A percentile compares a stretch with the other conserved stretches of the same genome.
phyloP scores from a whole-genome alignment of 1,284 basidiomycete genomes.

The Limonomyces culmigenus region DNA sequence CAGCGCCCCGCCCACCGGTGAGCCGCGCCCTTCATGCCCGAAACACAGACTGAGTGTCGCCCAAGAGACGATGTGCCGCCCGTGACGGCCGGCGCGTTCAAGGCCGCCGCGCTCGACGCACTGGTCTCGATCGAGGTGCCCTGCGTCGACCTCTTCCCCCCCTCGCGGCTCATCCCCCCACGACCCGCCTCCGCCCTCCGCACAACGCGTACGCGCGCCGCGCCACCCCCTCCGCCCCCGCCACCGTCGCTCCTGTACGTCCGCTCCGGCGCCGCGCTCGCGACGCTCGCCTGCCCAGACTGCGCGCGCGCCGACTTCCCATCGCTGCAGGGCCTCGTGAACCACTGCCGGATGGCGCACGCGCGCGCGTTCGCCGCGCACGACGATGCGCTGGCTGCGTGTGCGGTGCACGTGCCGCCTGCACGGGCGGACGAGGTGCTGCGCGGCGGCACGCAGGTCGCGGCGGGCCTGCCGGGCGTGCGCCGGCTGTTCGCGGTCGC shows the following conservation, averaged over 20 bases:
- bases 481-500: slow-evolving; percentile 53
- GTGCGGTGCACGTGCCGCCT: slow-evolving; percentile 26
- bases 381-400: slow-evolving; percentile 54
- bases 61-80: neutral
- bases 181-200: slow-evolving; percentile 7
- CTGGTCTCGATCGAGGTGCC: slow-evolving; percentile 35
- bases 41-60: neutral
- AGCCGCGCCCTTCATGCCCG: neutral
- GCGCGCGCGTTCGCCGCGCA: slow-evolving; percentile 54
- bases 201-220: slow-evolving; percentile 13
- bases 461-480: slow-evolving; percentile 29
- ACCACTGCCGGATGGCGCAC: slow-evolving; percentile 56
- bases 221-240: slow-evolving; percentile 26
- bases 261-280: slow-evolving; percentile 17
- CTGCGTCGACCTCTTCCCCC: slow-evolving; percentile 28
- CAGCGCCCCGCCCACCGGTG: too few relatives aligned
- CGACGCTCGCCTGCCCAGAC: slow-evolving; percentile 38
- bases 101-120: slow-evolving; percentile 37
- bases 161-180: slow-evolving; percentile 3
- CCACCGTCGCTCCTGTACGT: slow-evolving; percentile 10
- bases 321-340: slow-evolving; percentile 59
- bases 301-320: slow-evolving; percentile 49
- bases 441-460: slow-evolving; percentile 33
- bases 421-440: slow-evolving; percentile 26
- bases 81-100: slow-evolving; percentile 17